These are phyloP conservation scores for Ophiostoma tasmaniense DNA, from an alignment of 2,329 filamentous ascomycete genomes.

Conservation along the genomic window DNA sequence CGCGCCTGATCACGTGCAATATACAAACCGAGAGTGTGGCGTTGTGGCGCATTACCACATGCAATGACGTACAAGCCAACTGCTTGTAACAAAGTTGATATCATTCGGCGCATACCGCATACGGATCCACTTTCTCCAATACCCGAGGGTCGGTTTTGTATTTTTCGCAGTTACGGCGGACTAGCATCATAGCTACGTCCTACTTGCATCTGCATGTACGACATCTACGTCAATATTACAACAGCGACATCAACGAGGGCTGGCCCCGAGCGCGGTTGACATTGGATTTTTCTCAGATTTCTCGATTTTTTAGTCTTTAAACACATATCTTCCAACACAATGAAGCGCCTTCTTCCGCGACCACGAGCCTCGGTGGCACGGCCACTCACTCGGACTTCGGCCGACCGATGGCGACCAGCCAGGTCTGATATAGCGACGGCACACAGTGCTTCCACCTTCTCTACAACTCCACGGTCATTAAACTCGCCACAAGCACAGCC, in stretches of 20 bases:
- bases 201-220: background rate
- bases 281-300: background rate
- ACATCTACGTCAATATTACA: background rate
- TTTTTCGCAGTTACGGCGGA: background rate
- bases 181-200: background rate
- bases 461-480: background rate
- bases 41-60: background rate
- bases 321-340: background rate
- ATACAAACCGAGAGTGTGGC: background rate
- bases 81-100: background rate
- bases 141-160: background rate
- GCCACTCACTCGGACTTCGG: background rate
- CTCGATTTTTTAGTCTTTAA: background rate
- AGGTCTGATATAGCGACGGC: background rate
- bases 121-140: background rate
- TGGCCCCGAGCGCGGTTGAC: background rate
- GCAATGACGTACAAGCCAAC: background rate
- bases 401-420: background rate
- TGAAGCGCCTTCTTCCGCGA: constrained; percentile 25
- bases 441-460: background rate
- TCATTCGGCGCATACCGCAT: background rate
- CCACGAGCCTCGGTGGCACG: constrained; percentile 25
- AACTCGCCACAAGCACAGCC: constrained; percentile 36
- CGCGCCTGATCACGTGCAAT: background rate
- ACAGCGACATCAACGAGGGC: background rate